Percentiles rank a stretch among this genome's conserved stretches.
phyloP scores from a whole-genome alignment of 345 rosid genomes.

The Capsella bursapastoris region DNA sequence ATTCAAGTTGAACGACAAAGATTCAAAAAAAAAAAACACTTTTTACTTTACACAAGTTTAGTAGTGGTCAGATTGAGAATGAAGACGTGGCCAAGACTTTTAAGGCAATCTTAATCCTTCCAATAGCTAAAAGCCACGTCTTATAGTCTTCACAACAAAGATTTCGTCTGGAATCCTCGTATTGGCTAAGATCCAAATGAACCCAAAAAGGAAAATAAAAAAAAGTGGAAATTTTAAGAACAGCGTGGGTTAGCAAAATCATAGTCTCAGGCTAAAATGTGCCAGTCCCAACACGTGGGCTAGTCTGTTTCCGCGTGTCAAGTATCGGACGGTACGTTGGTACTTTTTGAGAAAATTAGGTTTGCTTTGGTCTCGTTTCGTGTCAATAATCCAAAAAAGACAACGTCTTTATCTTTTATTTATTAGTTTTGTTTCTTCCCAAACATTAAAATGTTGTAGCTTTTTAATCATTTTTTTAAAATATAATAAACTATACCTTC shows the following conservation, averaged over 20 bases:
- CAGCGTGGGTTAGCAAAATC: constrained; percentile 42
- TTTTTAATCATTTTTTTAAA: not conserved
- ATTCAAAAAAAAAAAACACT: not conserved
- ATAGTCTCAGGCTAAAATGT: constrained; percentile 34
- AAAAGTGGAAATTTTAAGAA: not conserved
- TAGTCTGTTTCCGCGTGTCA: constrained; percentile 16
- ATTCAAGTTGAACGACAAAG: not conserved
- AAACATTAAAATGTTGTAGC: not conserved
- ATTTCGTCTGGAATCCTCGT: not conserved
- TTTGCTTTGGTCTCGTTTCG: constrained; percentile 25
- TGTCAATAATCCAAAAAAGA: constrained; percentile 35
- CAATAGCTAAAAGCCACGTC: constrained; percentile 18
- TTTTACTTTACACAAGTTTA: not conserved
- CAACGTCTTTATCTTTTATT: constrained; percentile 1
- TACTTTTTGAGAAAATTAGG: constrained; percentile 26
- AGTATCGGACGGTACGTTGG: constrained; percentile 25
- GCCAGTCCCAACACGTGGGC: constrained; percentile 27
- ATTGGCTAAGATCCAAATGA: constrained; percentile 20
- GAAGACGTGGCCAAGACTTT: constrained; percentile 26
- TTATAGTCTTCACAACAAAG: not conserved
- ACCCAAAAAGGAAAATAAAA: not conserved
- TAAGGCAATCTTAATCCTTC: constrained; percentile 11
- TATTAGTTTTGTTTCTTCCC: not conserved
- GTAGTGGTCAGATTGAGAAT: constrained; percentile 1
- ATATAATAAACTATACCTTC: not conserved